Percentiles rank a stretch among this genome's conserved stretches.
Conservation (phyloP, 2,329 filamentous ascomycete species). For the Microcyclosporella mali region DNA sequence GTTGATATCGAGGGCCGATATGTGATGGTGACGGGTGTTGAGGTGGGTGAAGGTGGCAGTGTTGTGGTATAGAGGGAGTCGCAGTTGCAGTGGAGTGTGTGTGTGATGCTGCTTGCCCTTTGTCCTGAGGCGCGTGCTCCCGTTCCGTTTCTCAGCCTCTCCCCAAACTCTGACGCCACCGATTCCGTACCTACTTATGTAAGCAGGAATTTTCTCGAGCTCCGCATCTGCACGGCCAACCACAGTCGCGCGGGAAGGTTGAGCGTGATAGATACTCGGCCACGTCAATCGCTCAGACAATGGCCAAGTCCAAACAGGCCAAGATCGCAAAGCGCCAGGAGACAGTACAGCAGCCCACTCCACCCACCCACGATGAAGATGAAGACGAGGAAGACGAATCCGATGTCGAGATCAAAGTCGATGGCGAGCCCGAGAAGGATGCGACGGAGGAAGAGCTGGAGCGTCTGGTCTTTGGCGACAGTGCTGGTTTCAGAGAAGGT, state of each 20-base stretch:
- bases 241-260: too few relatives aligned
- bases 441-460: conserved; percentile 45
- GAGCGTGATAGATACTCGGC: too few relatives aligned
- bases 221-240: too few relatives aligned
- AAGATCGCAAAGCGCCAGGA: conserved; percentile 6
- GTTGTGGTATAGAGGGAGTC: not conserved
- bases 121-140: conserved; percentile 1
- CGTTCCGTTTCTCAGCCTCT: too few relatives aligned
- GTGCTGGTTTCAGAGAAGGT: conserved; percentile 70
- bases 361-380: conserved; percentile 13
- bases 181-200: too few relatives aligned
- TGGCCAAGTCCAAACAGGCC: conserved; percentile 15
- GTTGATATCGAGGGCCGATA: not conserved
- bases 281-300: not conserved
- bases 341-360: conserved; percentile 17
- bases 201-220: too few relatives aligned
- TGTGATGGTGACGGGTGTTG: not conserved
- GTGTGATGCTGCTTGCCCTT: not conserved
- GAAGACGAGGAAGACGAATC: conserved; percentile 21
- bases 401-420: conserved; percentile 26
- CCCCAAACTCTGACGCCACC: not conserved
- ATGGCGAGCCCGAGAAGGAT: conserved; percentile 27
- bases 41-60: not conserved
- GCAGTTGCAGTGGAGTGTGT: too few relatives aligned
- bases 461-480: conserved; percentile 80